These are phyloP conservation scores for Ceratocystis diversiconidia DNA, from an alignment of 2,329 filamentous ascomycete species.

Conservation along the genomic window DNA sequence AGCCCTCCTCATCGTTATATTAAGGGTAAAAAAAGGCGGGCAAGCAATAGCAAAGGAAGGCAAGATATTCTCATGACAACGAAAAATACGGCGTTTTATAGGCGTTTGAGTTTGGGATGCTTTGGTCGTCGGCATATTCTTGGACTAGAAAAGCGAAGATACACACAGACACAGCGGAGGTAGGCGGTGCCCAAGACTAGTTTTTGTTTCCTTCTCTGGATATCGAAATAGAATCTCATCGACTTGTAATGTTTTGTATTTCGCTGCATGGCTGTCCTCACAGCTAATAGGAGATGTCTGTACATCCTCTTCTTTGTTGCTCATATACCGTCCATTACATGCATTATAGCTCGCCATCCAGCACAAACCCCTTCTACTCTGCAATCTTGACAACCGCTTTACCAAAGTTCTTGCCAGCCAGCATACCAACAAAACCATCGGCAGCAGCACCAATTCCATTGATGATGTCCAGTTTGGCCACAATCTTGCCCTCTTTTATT, in stretches of 20 bases:
- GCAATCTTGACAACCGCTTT: slow-evolving; percentile 64
- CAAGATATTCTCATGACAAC: neutral
- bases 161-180: neutral
- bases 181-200: neutral
- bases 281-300: neutral
- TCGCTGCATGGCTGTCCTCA: neutral
- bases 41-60: neutral
- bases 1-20: neutral
- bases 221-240: neutral
- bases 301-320: neutral
- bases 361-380: slow-evolving; percentile 9
- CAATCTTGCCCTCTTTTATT: slow-evolving; percentile 62
- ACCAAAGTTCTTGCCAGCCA: slow-evolving; percentile 69
- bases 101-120: slow-evolving; percentile 1
- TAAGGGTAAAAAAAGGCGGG: neutral
- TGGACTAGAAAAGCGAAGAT: neutral
- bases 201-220: neutral
- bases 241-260: neutral
- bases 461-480: slow-evolving; percentile 52
- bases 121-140: neutral
- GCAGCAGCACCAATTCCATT: slow-evolving; percentile 67
- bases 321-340: too few species aligned
- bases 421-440: slow-evolving; percentile 60
- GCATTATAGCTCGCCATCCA: neutral
- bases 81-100: neutral